Base-by-base conservation (phyloP, 2,329 filamentous ascomycete species). In the Phialemoniopsis sp. region DNA sequence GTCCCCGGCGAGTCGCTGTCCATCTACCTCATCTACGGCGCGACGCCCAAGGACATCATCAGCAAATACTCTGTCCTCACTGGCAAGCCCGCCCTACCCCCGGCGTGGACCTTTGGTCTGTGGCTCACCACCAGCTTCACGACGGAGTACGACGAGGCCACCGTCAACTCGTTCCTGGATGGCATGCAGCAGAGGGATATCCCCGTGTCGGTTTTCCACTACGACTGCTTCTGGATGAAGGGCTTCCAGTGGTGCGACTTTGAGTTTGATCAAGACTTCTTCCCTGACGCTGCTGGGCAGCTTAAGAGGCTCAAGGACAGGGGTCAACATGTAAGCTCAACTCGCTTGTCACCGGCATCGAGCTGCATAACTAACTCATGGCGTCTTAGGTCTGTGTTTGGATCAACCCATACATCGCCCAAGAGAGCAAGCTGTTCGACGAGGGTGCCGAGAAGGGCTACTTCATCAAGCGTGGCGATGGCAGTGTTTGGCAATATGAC, bases 51-150 rank as follows among this genome's bases (percentile, higher is more conserved):
- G 59, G 82, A 87, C 33, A 76, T 88, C 3, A 60, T 88, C 13
- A 68, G 70, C 21, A 73, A 76, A 45, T 87, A 87, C 54, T 76
- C 80, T 0, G 63, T 72, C 15, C 64, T 88, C 21, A 87, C 82
- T 0, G 84, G 84, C 3, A 71, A 72, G 36, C 74, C 84, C 1
- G 73, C 70, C 29, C 71, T 73, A 41, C 73, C 85, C 2, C 84
- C 84, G 1, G 72, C 75, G n/a, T 88, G 84, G 84, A 85, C 79
- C 46, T 87, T 80, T 46, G 83, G 83, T 3, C 67, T 87, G 8
- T 87, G 82, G 82, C 67, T 88, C 15, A 86, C 80, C 35, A 88
- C 84, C 16, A 82, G 76, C 40, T 86, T 86, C 58, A 85, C 80
- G 2, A 86, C 82, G 2, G 76, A 76, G 44, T 86, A 86, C 52